Base-by-base conservation (phyloP, 352 stramenopile genomes). In the Globisporangium polare region DNA sequence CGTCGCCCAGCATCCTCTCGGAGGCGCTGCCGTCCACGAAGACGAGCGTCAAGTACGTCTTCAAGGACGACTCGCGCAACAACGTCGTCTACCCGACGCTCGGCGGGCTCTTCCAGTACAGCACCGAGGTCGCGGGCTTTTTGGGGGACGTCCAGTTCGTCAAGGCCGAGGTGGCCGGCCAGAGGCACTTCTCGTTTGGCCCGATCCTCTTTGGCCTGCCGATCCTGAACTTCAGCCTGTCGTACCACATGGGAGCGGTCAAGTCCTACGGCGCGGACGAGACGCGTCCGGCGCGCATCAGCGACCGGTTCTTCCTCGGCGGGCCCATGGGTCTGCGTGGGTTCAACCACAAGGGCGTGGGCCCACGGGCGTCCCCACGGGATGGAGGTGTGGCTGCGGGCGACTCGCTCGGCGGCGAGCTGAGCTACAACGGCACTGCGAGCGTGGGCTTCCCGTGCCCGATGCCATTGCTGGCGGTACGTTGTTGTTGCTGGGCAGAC, bases 11-110 rank as follows among this genome's bases (percentile, higher is more conserved):
- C 72, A 95, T 97, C 63, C 70, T 97, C 53, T 77, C 85, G n/a
- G 88, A 97, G 63, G 85, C 89, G 2, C 81, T 92, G 60, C 91
- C 91, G 31, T 97, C 89, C 22, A 90, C 91, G 20, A 97, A 97
- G 74, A 96, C 88, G 41, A 97, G 88, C 74, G 52, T 97, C 50
- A 95, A 95, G 68, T 97, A 97, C 63, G 83, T 90, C n/a, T 97
- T 95, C 66, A 95, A 88, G 50, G 84, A 96, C 53, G 91, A 97
- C 63, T 80, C 77, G 41, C 89, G 90, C 41, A 87, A 97, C 73
- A 83, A 95, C 56, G n/a, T 74, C 15, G 88, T 97, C 35, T 86
- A 96, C 42, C 91, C 91, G 18, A 95, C 86, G 43, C 57, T 66
- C 47, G 91, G 91, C n/a, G 88, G 87, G n/a, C 83, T 96, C 50